Base-by-base conservation (phyloP, 306 rosid genomes). In the Cicer chorassanicum region DNA sequence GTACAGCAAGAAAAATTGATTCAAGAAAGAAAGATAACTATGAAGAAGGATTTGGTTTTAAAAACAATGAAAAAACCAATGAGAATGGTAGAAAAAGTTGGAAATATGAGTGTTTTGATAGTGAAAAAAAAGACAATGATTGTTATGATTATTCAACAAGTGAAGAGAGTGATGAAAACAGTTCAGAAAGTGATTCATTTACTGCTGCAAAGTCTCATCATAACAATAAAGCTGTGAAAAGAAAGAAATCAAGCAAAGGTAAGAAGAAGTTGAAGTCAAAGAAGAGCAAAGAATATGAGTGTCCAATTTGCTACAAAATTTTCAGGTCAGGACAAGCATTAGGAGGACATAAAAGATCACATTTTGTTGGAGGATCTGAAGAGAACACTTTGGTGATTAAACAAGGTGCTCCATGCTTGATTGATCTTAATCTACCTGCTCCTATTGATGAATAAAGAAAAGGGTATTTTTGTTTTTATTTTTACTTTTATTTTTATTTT, bases 271-370 rank as follows among this genome's bases (percentile, higher is more conserved):
- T 82, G 72, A 87, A 79, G 66, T 68, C 94, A 45, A 91, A 85
- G 84, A 88, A 84, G 51, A 91, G 76, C 83, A 91, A 78, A 77
- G 91, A 84, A 38, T 93, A 93, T 72, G 96, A 89, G 65, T 93
- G 98, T 53, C 97, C 97, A 63, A 84, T 93, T 45, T 93, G 98
- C 88, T 84, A 82, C 87, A 87, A 75, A 16, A 82, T 83, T 48
- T 91, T 89, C 88, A 78, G 79, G 84, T 91, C 98, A 34, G 97
- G 98, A 48, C 98, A 93, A 85, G 98, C 98, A 45, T 87, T 93
- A 62, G 98, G 98, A 4, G 98, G 98, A 65, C 98, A 93, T 84
- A 93, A 93, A 81, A 89, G 97, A 86, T 93, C 98, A 65, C 98
- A 93, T 79, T 89, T 89, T 79, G 82, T 86, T 65, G 97, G 92